These are phyloP conservation scores for Metarhizium guizhouense DNA, from an alignment of 2,329 filamentous ascomycete species.

Conservation along the genomic window DNA sequence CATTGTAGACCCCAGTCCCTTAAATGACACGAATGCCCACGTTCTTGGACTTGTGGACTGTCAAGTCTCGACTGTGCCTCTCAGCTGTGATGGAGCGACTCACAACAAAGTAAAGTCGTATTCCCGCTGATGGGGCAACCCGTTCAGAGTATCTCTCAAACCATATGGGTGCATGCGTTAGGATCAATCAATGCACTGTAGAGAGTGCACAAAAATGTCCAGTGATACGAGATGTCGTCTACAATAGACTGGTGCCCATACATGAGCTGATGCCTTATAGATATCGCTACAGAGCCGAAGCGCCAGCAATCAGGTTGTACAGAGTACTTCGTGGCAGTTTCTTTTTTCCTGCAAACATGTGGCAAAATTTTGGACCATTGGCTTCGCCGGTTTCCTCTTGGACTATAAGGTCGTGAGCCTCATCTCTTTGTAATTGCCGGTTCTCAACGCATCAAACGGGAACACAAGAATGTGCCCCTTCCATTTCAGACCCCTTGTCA, in stretches of 20 bases:
- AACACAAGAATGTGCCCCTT: neutral
- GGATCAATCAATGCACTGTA: too few species aligned
- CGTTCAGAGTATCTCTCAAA: too few species aligned
- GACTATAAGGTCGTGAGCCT: neutral
- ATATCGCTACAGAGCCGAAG: neutral
- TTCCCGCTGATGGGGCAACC: neutral
- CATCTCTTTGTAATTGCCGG: neutral
- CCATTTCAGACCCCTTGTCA: neutral
- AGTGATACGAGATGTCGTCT: too few species aligned
- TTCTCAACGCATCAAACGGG: neutral
- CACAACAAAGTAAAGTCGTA: neutral
- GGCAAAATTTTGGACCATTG: neutral
- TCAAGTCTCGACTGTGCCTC: neutral
- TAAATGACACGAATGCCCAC: neutral
- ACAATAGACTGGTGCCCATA: too few species aligned
- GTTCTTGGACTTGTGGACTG: neutral
- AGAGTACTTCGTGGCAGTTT: neutral
- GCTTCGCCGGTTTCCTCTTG: too few species aligned
- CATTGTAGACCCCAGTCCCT: neutral
- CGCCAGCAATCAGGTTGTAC: neutral
- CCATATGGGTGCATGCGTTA: too few species aligned
- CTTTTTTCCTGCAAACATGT: neutral
- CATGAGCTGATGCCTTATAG: too few species aligned
- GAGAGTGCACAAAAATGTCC: too few species aligned
- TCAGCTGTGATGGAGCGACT: neutral